These are phyloP conservation scores for Pseudonitzschia pungens DNA, from an alignment of 108 stramenopile genomes.

Conservation along the genomic window DNA sequence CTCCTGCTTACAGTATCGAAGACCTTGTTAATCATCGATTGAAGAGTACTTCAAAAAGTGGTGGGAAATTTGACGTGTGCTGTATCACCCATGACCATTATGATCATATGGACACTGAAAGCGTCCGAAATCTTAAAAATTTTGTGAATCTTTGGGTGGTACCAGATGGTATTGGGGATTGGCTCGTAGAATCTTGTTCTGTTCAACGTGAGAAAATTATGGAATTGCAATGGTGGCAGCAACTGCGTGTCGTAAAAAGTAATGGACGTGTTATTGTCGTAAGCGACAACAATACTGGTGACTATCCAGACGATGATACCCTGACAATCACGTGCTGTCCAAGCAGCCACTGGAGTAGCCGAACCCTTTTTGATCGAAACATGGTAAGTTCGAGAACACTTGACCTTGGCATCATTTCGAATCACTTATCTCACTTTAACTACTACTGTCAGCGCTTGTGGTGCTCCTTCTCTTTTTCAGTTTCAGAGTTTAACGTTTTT, in stretches of 20 bases:
- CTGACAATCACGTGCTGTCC: slow-evolving; percentile 77
- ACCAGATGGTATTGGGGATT: slow-evolving; percentile 72
- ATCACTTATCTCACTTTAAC: not conserved
- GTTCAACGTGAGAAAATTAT: slow-evolving; percentile 54
- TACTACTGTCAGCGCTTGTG: slow-evolving; percentile 60
- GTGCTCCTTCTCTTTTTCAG: slow-evolving; percentile 76
- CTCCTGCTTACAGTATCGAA: slow-evolving; percentile 53
- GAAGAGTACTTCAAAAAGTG: slow-evolving; percentile 47
- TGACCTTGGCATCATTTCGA: not conserved
- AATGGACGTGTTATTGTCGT: not conserved
- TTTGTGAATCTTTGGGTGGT: slow-evolving; percentile 69
- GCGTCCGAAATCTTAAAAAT: slow-evolving; percentile 48
- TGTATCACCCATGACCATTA: slow-evolving; percentile 88
- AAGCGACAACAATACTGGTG: not conserved
- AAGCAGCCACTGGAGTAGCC: slow-evolving; percentile 88
- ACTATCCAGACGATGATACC: not conserved
- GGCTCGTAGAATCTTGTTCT: slow-evolving; percentile 62
- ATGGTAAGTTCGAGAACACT: not conserved
- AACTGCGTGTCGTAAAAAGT: slow-evolving; percentile 28
- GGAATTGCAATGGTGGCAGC: slow-evolving; percentile 93
- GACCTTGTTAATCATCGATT: slow-evolving; percentile 53
- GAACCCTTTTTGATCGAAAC: slow-evolving; percentile 88
- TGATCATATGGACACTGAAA: slow-evolving; percentile 78
- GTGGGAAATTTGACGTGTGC: slow-evolving; percentile 61
- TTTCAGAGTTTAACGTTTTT: slow-evolving; percentile 11